These are phyloP conservation scores for Santalum album DNA, from an alignment of 164 flowering plant genomes.

Conservation along the genomic window DNA sequence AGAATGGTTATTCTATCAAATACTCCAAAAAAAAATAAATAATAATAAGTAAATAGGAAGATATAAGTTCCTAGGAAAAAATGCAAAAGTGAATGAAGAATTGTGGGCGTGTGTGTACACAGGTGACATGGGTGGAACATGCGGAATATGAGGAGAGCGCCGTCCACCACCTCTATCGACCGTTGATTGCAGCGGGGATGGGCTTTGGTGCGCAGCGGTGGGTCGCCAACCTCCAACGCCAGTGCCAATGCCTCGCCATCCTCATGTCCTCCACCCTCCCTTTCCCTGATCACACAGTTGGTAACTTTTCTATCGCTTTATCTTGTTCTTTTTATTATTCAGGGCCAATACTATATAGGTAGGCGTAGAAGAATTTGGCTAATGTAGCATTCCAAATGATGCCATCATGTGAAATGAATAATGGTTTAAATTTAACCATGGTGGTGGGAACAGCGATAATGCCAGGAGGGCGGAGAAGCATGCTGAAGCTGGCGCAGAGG, in stretches of 20 bases:
- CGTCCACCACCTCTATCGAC: constrained; percentile 50
- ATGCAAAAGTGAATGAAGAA: too few species aligned
- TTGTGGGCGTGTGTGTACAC: too few species aligned
- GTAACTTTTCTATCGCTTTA: too few species aligned
- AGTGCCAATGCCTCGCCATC: constrained; percentile 85
- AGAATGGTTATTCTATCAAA: too few species aligned
- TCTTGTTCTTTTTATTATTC: not conserved
- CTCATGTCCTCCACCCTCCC: constrained; percentile 62
- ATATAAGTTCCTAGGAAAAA: too few species aligned
- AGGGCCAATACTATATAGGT: constrained; percentile 9
- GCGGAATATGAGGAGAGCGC: constrained; percentile 65
- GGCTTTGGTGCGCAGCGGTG: constrained; percentile 95
- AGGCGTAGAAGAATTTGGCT: too few species aligned
- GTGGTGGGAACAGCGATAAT: constrained; percentile 56
- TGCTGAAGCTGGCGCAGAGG: constrained; percentile 83
- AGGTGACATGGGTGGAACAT: constrained; percentile 93
- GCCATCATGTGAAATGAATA: too few species aligned
- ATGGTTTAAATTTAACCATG: too few species aligned
- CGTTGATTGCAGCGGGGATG: constrained; percentile 47
- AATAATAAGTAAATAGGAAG: too few species aligned
- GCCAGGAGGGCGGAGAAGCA: constrained; percentile 72
- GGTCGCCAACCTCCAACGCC: constrained; percentile 69
- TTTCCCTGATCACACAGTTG: too few species aligned
- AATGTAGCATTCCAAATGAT: too few species aligned
- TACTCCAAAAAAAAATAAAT: too few species aligned